These are phyloP conservation scores for Cadophora luteo-olivacea DNA, from an alignment of 2,329 filamentous ascomycete genomes.

Conservation along the genomic window DNA sequence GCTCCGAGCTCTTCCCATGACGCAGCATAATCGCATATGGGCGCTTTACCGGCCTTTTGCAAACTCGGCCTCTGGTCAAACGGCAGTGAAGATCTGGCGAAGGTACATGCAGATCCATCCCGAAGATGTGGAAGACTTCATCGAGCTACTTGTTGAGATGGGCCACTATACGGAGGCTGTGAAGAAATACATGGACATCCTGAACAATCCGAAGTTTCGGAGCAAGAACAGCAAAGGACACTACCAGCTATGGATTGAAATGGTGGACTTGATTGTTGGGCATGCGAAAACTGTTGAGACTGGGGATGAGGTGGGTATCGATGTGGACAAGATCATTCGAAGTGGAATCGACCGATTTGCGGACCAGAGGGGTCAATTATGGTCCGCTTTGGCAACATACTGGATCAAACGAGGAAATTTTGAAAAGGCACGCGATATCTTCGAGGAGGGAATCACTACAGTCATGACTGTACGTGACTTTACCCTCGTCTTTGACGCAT, in stretches of 20 bases:
- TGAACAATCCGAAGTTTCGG: slow-evolving; percentile 88
- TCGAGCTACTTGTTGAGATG: slow-evolving; percentile 83
- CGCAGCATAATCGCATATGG: slow-evolving; percentile 97
- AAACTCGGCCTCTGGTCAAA: slow-evolving; percentile 86
- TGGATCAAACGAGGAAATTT: slow-evolving; percentile 95
- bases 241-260: slow-evolving; percentile 97
- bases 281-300: slow-evolving; percentile 88
- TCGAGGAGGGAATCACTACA: slow-evolving; percentile 95
- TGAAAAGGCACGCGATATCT: slow-evolving; percentile 89
- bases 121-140: slow-evolving; percentile 93
- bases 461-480: slow-evolving; percentile 99
- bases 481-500: slow-evolving; percentile 93
- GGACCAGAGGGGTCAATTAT: slow-evolving; percentile 92
- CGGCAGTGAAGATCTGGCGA: slow-evolving; percentile 91
- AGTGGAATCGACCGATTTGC: slow-evolving; percentile 91
- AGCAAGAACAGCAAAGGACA: slow-evolving; percentile 95
- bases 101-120: slow-evolving; percentile 98
- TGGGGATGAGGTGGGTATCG: slow-evolving; percentile 79
- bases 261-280: slow-evolving; percentile 92
- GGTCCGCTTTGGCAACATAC: slow-evolving; percentile 94
- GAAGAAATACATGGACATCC: slow-evolving; percentile 86
- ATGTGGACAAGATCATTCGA: slow-evolving; percentile 90
- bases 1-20: slow-evolving; percentile 87
- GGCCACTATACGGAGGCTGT: slow-evolving; percentile 90
- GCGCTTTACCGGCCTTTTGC: slow-evolving; percentile 89